phyloP scores from a whole-genome alignment of 257 asterid species.

The Schizonepeta tenuifolia region DNA sequence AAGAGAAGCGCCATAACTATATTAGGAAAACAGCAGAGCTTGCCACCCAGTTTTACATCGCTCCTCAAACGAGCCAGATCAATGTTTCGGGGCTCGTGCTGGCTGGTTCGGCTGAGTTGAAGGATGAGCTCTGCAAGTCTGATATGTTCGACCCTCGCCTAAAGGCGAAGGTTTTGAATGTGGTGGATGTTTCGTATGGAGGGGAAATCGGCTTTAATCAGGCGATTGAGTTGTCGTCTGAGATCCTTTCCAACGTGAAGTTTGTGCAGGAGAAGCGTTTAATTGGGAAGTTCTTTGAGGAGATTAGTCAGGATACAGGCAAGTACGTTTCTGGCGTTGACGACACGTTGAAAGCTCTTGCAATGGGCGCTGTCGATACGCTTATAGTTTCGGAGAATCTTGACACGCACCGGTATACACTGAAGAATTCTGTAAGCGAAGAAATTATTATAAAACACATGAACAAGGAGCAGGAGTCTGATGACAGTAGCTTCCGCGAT shows the following conservation, averaged over 20 bases:
- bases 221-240: conserved; percentile 61
- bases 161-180: conserved; percentile 56
- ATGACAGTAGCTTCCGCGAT: too few relatives aligned
- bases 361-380: conserved; percentile 65
- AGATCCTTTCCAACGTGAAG: conserved; percentile 56
- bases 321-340: conserved; percentile 60
- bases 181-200: conserved; percentile 64
- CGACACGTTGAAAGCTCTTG: conserved; percentile 58
- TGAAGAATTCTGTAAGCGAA: conserved; percentile 46
- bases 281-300: conserved; percentile 62
- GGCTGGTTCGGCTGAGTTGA: conserved; percentile 68
- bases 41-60: conserved; percentile 54
- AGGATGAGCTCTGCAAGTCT: conserved; percentile 62
- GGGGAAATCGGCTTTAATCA: conserved; percentile 66
- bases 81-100: conserved; percentile 59
- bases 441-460: too few relatives aligned
- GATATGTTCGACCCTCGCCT: conserved; percentile 70
- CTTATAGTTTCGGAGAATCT: conserved; percentile 67
- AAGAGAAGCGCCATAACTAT: conserved; percentile 68
- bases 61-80: conserved; percentile 58
- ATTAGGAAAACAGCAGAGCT: conserved; percentile 66
- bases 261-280: conserved; percentile 60
- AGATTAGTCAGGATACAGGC: conserved; percentile 65
- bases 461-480: too few relatives aligned
- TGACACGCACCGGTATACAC: conserved; percentile 43